Evolutionary conservation across 768 basidiomycete species (phyloP).

Genomic region (Trametes punicea): DNA sequence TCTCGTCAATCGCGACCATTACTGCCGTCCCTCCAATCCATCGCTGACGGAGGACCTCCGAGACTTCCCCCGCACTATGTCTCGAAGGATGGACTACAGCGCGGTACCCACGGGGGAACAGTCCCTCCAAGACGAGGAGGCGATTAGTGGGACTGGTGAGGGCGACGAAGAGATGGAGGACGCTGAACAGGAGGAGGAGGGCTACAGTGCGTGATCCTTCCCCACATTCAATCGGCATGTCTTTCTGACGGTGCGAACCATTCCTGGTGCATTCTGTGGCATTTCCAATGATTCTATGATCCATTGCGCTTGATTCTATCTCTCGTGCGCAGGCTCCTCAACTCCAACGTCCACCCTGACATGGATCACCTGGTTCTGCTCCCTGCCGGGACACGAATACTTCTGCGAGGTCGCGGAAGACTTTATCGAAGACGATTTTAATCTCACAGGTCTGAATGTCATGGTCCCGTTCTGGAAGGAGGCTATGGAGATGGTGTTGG

Average conservation of each 20-base stretch:
- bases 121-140: conserved; percentile 57
- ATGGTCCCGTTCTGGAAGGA: conserved; percentile 99
- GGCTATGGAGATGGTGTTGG: conserved; percentile 99
- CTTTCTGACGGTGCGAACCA: no score
- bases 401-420: conserved; percentile 98
- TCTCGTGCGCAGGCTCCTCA: conserved; percentile 60
- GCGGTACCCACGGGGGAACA: conserved; percentile 5
- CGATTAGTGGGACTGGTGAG: conserved; percentile 51
- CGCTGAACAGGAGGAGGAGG: conserved; percentile 60
- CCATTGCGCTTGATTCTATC: not conserved
- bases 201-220: conserved; percentile 65
- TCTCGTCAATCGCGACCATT: conserved; percentile 16
- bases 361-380: conserved; percentile 97
- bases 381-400: conserved; percentile 93
- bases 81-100: conserved; percentile 14
- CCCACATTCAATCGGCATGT: conserved; percentile 6
- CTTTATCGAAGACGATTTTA: conserved; percentile 99
- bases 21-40: conserved; percentile 1
- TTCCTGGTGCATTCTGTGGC: no score
- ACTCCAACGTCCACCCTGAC: conserved; percentile 89
- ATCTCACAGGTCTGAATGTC: conserved; percentile 90
- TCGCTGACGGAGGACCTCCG: not conserved
- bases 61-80: conserved; percentile 5
- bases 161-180: conserved; percentile 82
- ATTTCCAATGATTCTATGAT: not conserved